Base-by-base conservation (phyloP, 768 basidiomycete genomes). In the Collybia sordida region DNA sequence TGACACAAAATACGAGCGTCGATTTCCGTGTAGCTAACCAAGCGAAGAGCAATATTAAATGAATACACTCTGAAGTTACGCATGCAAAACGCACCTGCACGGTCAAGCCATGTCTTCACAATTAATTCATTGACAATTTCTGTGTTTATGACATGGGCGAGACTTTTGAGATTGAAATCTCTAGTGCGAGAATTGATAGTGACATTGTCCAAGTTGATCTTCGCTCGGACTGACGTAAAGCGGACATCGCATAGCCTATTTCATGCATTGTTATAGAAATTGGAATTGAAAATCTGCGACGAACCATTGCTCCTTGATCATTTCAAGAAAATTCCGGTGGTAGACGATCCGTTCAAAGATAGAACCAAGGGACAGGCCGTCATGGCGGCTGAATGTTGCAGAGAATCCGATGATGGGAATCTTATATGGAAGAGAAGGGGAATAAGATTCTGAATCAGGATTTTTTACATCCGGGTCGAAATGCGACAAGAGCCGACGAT, bases 321-420 rank as follows among this genome's bases (percentile, higher is more conserved):
- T 95, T 45, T 91, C 85, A 11, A 92, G 66, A 58, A 97, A 93
- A 56, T 93, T 90, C 15, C 83, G 81, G 63, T 98, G 95, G 64
- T 92, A 98, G 0, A 97, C 95, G 46, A 98, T 94, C 42, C 78
- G 76, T 60, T 97, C 83, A 59, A 96, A 98, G 1, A 97, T 86
- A 2, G 88, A 85, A 5, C 91, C 86, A 3, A 98, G 79, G 1
- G 93, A 90, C 2, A 95, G 73, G 4, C 93, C 90, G 57, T 98
- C 96, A 56, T 95, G 90, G 23, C 96, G 80, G 55, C 84, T 86
- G 71, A 97, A 97, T 0, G 96, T 98, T 1, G 96, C 96, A 47
- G 93, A 93, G 64, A 98, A 97, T 0, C 95, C 96, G 39, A 98
- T 77, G 44, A 97, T 84, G 2, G 95, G 93, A 22, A 95, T 81